Base-by-base conservation (phyloP, 2,329 filamentous ascomycete species). In the Talaromyces sp. region DNA sequence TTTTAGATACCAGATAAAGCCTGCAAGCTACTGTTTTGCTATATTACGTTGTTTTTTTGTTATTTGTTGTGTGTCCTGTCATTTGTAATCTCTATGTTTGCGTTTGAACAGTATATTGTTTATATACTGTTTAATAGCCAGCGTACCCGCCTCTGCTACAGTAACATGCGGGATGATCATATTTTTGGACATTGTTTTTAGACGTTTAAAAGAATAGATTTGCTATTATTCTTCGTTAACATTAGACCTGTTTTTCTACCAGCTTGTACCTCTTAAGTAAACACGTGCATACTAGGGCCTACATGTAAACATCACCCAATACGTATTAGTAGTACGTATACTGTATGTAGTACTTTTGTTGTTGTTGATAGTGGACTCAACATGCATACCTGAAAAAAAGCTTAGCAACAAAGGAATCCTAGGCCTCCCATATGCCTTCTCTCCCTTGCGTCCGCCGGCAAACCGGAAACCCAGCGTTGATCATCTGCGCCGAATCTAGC, bases 1-100 rank as follows among this genome's bases (percentile, higher is more conserved):
- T 71, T 63, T 70, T 57, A 59, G 57, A 63, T 63, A 63, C 61
- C 61, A 63, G 55, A 57, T 59, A 59, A 60, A 62, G 57, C 58
- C 30, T 55, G 49, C 55, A 42, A 52, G 25, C 42, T 19, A 11
- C 25, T 33, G 13, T 30, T 33, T 25, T 47, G 44, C 44, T 47
- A 47, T 47, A 47, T 7, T 25, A 47, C 22, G 44, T 25, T 25
- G 44, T 62, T 58, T 27, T n/a, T 36, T 27, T 42, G 28, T 36
- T 22, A 22, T 22, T 33, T 56, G 54, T 22, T 9, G 8, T 10
- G 1, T 53, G 22, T 47, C 27, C 13, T 15, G 49, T 19, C 49
- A 28, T 25, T 52, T 28, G 15, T 28, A 19, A 52, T 19, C 6
- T 28, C n/a, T 53, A 30, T 8, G 49, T 19, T 30, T 47, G 36